These are phyloP conservation scores for Quercus bicolor DNA, from an alignment of 306 rosid species.

Conservation along the genomic window DNA sequence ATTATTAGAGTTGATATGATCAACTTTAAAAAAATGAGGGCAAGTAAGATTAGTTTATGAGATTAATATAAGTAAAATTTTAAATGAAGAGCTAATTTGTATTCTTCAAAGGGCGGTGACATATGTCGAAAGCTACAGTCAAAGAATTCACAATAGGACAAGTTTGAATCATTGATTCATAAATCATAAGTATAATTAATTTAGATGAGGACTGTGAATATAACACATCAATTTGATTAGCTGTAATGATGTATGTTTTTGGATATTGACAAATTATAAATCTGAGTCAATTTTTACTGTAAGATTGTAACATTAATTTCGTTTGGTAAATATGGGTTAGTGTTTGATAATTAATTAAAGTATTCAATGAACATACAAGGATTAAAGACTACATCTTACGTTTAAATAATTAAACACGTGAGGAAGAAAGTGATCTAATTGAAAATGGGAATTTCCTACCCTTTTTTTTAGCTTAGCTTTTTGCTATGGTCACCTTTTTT, in stretches of 20 bases:
- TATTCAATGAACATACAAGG: too few species aligned
- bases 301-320: too few species aligned
- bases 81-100: background rate
- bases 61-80: background rate
- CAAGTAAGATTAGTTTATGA: background rate
- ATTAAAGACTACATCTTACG: too few species aligned
- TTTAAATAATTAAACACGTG: too few species aligned
- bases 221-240: background rate
- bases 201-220: background rate
- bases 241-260: background rate
- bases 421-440: too few species aligned
- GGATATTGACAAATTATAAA: background rate
- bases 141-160: constrained; percentile 1
- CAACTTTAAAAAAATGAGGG: too few species aligned
- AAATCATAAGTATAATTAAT: background rate
- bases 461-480: too few species aligned
- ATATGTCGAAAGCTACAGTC: background rate
- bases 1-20: too few species aligned
- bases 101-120: background rate
- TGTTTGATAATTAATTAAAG: too few species aligned
- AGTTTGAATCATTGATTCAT: background rate
- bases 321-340: too few species aligned
- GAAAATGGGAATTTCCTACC: too few species aligned
- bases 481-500: too few species aligned
- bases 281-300: background rate